Base-by-base conservation (phyloP, 2,329 filamentous ascomycete species). In the Xylariaceae sp. region DNA sequence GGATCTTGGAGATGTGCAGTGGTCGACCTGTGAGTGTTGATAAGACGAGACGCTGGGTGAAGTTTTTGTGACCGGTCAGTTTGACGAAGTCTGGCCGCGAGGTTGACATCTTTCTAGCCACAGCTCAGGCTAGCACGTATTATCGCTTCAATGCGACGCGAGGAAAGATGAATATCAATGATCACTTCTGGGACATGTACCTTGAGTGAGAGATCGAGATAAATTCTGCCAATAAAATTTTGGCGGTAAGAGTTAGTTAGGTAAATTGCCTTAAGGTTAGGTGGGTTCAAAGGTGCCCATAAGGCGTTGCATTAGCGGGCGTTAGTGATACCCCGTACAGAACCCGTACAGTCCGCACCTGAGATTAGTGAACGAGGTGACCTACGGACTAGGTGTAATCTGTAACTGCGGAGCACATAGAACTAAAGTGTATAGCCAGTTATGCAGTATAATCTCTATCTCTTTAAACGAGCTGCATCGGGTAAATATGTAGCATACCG, bases 1-100 rank as follows among this genome's bases (percentile, higher is more conserved):
- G 89, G 74, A 99, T 97, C 72, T 94, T 88, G 51, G 92, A 94
- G 70, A 99, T 92, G 73, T 92, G 91, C 53, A 97, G 76, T 2
- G 94, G 85, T 39, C 87, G 84, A 63, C 94, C 94, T 59, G 91
- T 96, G 58, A 99, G 83, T 2, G 94, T 97, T 26, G 94, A 85
- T 52, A 99, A 85, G 44, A 95, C 83, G 44, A 99, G 85, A 51
- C 94, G 89, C 64, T 90, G 85, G 37, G 88, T 80, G 58, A 99
- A 86, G 63, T 87, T 84, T 65, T 87, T 85, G 71, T 96, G 91
- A 65, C 88, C 86, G 49, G 88, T 92, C 70, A 99, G 91, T 63
- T 85, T 84, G 55, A 95, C 71, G 65, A 78, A 83, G 54, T 82
- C 79, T 58, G 77, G 72, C 62, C 74, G 65, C 29, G 67, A 61